These are phyloP conservation scores for Phlebiopsis gigantea DNA, from an alignment of 768 basidiomycete genomes.

Conservation along the genomic window DNA sequence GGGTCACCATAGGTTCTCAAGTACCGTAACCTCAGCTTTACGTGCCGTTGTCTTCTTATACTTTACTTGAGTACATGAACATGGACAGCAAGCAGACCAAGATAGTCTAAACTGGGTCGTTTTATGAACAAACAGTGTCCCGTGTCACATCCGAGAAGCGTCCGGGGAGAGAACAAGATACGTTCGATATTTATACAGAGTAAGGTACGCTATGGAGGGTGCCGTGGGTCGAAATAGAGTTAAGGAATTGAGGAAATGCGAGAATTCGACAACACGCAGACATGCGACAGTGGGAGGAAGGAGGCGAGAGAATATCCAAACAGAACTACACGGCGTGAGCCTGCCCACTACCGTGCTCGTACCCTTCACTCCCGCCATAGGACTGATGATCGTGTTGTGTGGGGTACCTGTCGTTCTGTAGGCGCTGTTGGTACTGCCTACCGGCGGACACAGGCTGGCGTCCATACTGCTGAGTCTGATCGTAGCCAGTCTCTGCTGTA, in stretches of 20 bases:
- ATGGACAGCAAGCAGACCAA: neutral
- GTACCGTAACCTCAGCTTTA: neutral
- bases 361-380: constrained; percentile 12
- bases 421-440: constrained; percentile 11
- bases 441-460: neutral
- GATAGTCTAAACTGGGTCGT: neutral
- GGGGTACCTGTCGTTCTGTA: constrained; percentile 13
- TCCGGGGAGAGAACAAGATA: neutral
- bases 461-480: constrained; percentile 11
- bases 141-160: neutral
- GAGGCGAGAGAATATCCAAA: constrained; percentile 9
- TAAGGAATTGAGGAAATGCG: neutral
- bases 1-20: constrained; percentile 24
- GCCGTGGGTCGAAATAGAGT: constrained; percentile 2
- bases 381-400: neutral
- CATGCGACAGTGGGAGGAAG: neutral
- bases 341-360: constrained; percentile 21
- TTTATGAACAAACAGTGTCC: neutral
- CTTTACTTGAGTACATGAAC: neutral
- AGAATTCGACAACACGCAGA: neutral
- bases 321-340: constrained; percentile 23
- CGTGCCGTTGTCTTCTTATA: neutral
- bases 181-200: constrained; percentile 9
- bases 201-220: constrained; percentile 5
- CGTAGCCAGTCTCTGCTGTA: constrained; percentile 8